phyloP scores from a whole-genome alignment of 2,329 filamentous ascomycete species.

The Aspergillus aculeatinus region DNA sequence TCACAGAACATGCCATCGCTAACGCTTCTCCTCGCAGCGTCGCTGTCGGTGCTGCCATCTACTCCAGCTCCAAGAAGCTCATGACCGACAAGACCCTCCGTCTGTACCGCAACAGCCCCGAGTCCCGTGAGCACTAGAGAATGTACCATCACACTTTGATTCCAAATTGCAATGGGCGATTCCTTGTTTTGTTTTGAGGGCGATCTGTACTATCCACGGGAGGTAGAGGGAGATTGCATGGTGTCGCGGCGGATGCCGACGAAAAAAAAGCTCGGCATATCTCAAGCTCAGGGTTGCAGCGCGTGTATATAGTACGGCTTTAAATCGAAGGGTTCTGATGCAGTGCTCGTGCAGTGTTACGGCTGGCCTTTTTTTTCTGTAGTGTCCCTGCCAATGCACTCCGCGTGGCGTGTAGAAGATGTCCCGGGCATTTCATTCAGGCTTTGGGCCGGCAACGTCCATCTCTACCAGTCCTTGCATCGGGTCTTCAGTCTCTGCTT shows the following conservation, averaged over 20 bases:
- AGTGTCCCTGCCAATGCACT: conserved; percentile 13
- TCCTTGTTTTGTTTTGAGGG: conserved; percentile 22
- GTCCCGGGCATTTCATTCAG: conserved; percentile 52
- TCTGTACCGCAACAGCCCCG: conserved; percentile 67
- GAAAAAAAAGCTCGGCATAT: conserved; percentile 22
- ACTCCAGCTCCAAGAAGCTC: conserved; percentile 81
- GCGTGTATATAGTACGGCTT: conserved; percentile 41
- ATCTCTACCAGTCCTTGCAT: conserved; percentile 95
- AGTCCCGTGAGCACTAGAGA: conserved; percentile 40
- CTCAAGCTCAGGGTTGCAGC: conserved; percentile 29
- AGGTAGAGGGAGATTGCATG: conserved; percentile 16
- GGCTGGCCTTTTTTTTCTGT: conserved; percentile 20
- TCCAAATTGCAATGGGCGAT: conserved; percentile 31
- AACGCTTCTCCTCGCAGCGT: conserved; percentile 45
- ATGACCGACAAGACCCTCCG: conserved; percentile 88
- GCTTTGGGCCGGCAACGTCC: conserved; percentile 90
- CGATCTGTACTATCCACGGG: conserved; percentile 33
- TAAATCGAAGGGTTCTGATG: conserved; percentile 26
- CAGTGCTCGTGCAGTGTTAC: conserved; percentile 30
- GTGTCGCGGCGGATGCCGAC: conserved; percentile 23
- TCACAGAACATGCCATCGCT: conserved; percentile 15
- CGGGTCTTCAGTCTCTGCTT: conserved; percentile 68
- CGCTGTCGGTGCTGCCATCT: conserved; percentile 74
- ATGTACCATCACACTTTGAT: conserved; percentile 36
- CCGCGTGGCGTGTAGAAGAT: conserved; percentile 14